Conservation (phyloP, 345 rosid species). For the Syzygium grande region DNA sequence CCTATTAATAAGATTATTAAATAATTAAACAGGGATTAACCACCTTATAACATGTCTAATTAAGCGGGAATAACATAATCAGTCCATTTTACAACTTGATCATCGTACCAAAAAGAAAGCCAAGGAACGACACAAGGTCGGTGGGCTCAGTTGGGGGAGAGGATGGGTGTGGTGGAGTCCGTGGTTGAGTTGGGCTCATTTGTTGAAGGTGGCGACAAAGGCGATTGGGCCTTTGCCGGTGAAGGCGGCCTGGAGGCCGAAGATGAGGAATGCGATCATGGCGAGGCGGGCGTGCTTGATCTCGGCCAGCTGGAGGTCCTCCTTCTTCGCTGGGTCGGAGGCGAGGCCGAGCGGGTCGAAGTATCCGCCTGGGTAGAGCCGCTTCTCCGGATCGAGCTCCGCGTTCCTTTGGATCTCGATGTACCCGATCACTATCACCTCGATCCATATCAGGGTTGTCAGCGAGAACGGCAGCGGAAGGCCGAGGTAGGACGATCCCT, state of each 20-base stretch:
- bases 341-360: constrained; percentile 77
- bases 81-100: neutral
- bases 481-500: constrained; percentile 92
- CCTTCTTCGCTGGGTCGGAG: constrained; percentile 63
- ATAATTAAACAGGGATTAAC: neutral
- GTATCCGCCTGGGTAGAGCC: constrained; percentile 45
- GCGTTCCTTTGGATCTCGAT: constrained; percentile 90
- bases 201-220: constrained; percentile 63
- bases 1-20: neutral
- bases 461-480: constrained; percentile 86
- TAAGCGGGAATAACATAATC: neutral
- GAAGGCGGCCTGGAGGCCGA: constrained; percentile 59
- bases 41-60: neutral
- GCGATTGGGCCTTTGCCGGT: constrained; percentile 83
- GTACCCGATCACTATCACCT: constrained; percentile 73
- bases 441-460: constrained; percentile 80
- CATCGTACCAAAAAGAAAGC: neutral
- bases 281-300: constrained; percentile 85
- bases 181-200: constrained; percentile 2
- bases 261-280: constrained; percentile 81
- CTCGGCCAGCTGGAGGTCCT: constrained; percentile 63
- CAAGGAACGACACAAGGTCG: neutral
- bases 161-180: neutral
- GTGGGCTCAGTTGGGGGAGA: neutral
- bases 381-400: constrained; percentile 68